These are phyloP conservation scores for Clonostachys rhizophaga DNA, from an alignment of 2,329 filamentous ascomycete genomes.

Conservation along the genomic window DNA sequence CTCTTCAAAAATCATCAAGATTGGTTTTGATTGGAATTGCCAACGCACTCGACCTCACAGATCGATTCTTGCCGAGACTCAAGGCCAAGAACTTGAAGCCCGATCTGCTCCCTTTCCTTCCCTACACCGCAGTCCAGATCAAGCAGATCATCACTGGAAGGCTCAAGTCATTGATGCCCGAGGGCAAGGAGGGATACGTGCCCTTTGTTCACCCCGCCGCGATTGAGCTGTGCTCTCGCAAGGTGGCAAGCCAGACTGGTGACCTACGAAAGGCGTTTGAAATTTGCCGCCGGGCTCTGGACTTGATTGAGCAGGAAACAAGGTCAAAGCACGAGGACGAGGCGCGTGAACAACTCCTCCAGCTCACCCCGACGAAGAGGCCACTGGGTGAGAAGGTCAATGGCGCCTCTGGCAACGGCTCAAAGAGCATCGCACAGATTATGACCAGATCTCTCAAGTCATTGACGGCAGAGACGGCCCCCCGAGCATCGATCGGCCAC, in stretches of 20 bases:
- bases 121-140: slow-evolving; percentile 85
- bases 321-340: slow-evolving; percentile 66
- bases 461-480: slow-evolving; percentile 74
- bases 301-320: slow-evolving; percentile 83
- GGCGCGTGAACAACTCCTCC: slow-evolving; percentile 48
- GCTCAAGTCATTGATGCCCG: slow-evolving; percentile 68
- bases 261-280: slow-evolving; percentile 95
- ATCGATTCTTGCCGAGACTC: slow-evolving; percentile 87
- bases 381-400: slow-evolving; percentile 81
- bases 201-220: slow-evolving; percentile 93
- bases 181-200: slow-evolving; percentile 54
- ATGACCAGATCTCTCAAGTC: slow-evolving; percentile 49
- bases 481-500: slow-evolving; percentile 83
- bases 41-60: slow-evolving; percentile 92
- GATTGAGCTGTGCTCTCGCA: slow-evolving; percentile 90
- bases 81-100: slow-evolving; percentile 92
- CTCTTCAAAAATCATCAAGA: slow-evolving; percentile 72
- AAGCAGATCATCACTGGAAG: slow-evolving; percentile 81
- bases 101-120: slow-evolving; percentile 83
- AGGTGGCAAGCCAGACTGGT: slow-evolving; percentile 89
- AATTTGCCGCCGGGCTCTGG: slow-evolving; percentile 83
- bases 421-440: slow-evolving; percentile 38
- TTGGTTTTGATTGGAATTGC: slow-evolving; percentile 89
- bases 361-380: slow-evolving; percentile 66
- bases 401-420: slow-evolving; percentile 33